Conservation (phyloP, 2,329 filamentous ascomycete genomes). For the Exophiala aquamarina region DNA sequence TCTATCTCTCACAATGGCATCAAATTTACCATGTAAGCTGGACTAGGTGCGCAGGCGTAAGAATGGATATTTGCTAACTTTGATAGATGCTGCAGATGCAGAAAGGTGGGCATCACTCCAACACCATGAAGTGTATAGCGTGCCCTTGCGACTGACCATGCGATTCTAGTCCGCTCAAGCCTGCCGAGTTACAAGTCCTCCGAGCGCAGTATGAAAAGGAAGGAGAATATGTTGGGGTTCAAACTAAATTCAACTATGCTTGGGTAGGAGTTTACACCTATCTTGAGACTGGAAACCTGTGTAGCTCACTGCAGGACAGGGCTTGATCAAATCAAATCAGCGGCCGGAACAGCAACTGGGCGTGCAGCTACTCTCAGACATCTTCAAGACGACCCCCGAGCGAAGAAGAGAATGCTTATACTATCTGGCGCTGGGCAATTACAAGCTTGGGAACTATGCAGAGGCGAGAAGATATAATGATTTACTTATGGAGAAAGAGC, state of each 20-base stretch:
- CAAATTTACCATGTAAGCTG: conserved; percentile 51
- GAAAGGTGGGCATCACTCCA: conserved; percentile 68
- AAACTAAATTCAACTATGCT: conserved; percentile 99
- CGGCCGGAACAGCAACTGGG: conserved; percentile 90
- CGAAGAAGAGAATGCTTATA: conserved; percentile 96
- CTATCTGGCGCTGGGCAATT: conserved; percentile 95
- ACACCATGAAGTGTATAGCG: conserved; percentile 1
- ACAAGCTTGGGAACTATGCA: conserved; percentile 96
- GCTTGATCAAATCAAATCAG: conserved; percentile 86
- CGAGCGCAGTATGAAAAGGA: conserved; percentile 96
- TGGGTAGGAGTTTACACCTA: conserved; percentile 64
- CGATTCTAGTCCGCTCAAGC: conserved; percentile 72
- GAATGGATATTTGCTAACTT: conserved; percentile 6
- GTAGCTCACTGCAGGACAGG: conserved; percentile 51
- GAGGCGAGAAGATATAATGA: conserved; percentile 96
- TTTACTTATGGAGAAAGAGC: conserved; percentile 84
- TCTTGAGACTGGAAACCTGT: too few relatives aligned
- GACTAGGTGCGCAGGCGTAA: neutral
- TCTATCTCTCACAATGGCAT: too few relatives aligned
- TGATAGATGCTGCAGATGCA: conserved; percentile 89
- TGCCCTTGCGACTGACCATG: conserved; percentile 2
- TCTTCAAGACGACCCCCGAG: conserved; percentile 91
- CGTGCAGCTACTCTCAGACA: conserved; percentile 89
- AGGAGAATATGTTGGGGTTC: conserved; percentile 91
- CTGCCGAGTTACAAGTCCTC: conserved; percentile 87